Base-by-base conservation (phyloP, 768 basidiomycete genomes). In the Bullera alba region DNA sequence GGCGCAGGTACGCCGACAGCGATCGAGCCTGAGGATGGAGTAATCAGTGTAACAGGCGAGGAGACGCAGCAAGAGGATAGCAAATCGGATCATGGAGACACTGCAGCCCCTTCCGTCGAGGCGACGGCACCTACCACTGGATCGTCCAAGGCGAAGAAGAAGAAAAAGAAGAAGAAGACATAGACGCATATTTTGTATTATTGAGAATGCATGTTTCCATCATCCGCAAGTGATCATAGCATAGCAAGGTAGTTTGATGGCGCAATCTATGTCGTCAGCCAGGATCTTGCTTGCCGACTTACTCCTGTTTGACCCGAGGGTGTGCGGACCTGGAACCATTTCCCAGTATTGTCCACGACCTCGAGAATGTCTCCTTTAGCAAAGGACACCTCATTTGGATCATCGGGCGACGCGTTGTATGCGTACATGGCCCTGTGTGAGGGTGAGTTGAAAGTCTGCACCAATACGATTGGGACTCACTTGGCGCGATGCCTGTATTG, bases 301-400 rank as follows among this genome's bases (percentile, higher is more conserved):
- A 71, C 70, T 48, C 72, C 70, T 10, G 58, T 60, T 32, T 56
- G 51, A 28, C 72, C 72, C 3, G 53, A 39, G 10, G 63, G 57
- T 5, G 61, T 71, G 28, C 58, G 53, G 48, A 65, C 67, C 32
- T 64, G 67, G 54, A 56, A 71, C 71, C 73, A 73, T 56, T 76
- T 76, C 37, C 76, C 76, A 14, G 87, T 82, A 74, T 88, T 90
- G 74, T 97, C 92, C 50, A 91, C 72, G 48, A 97, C 85, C 56
- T 95, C 90, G 56, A 97, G 80, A 34, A 89, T 77, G 65, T 96
- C 93, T 47, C 90, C 89, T 72, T 96, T 96, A 45, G 75, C 65
- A 73, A 99, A 96, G 42, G 87, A 87, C 34, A 99, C 85, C 74
- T 99, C 95, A 67, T 87, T 95, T 12, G 92, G 87, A 71, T 99